Percentiles rank a stretch among this genome's conserved stretches.
Conservation (phyloP, 306 rosid species). For the Quercus gilva region DNA sequence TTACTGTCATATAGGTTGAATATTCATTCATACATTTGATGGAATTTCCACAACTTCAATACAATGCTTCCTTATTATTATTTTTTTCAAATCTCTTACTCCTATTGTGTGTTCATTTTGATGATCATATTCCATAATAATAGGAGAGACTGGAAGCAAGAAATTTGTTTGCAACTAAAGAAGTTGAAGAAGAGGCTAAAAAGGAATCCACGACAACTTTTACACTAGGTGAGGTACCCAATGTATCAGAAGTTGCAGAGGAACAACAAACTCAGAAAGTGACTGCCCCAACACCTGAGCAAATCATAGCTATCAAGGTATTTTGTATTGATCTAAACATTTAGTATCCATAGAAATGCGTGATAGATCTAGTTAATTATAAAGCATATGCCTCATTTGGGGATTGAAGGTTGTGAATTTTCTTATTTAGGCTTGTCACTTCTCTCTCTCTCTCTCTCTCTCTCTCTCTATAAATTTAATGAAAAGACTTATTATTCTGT, state of each 20-base stretch:
- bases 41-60: neutral
- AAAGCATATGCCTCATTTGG: neutral
- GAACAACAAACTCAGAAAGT: slow-evolving; percentile 59
- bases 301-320: slow-evolving; percentile 94
- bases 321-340: neutral
- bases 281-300: slow-evolving; percentile 86
- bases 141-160: slow-evolving; percentile 91
- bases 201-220: slow-evolving; percentile 39
- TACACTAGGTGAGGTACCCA: slow-evolving; percentile 49
- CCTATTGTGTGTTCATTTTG: slow-evolving; percentile 5
- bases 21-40: neutral
- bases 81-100: neutral
- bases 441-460: neutral
- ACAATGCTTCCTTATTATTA: neutral
- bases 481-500: neutral
- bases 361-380: neutral
- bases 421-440: neutral
- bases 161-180: slow-evolving; percentile 63
- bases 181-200: slow-evolving; percentile 69
- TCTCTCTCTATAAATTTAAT: neutral
- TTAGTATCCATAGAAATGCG: neutral
- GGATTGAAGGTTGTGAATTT: neutral
- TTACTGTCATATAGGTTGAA: neutral
- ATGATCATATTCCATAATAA: slow-evolving; percentile 20
- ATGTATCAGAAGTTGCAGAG: slow-evolving; percentile 49